These are phyloP conservation scores for Amauroascus verrucosus DNA, from an alignment of 2,329 filamentous ascomycete genomes.

Conservation along the genomic window DNA sequence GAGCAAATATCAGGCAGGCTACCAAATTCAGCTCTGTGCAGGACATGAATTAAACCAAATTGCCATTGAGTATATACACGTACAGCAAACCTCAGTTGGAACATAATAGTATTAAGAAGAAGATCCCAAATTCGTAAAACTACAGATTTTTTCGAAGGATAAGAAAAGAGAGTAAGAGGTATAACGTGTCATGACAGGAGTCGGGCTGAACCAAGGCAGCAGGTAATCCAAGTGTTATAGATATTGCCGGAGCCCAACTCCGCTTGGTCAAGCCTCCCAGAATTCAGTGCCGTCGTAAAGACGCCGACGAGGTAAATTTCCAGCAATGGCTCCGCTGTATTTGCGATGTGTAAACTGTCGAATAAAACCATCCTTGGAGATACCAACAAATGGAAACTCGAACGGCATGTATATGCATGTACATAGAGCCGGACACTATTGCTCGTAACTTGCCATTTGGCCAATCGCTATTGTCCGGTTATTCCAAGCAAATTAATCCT, in stretches of 20 bases:
- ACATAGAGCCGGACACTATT: too few relatives aligned
- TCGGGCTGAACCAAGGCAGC: too few relatives aligned
- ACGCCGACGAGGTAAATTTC: too few relatives aligned
- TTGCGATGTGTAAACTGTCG: neutral
- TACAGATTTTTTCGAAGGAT: neutral
- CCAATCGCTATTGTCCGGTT: neutral
- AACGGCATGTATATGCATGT: too few relatives aligned
- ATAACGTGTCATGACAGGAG: neutral
- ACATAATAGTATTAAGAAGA: neutral
- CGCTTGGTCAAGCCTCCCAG: too few relatives aligned
- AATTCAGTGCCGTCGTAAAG: too few relatives aligned
- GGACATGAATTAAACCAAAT: slow-evolving; percentile 3
- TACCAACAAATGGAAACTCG: neutral
- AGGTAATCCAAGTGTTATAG: too few relatives aligned
- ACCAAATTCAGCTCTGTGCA: neutral
- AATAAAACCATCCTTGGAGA: neutral
- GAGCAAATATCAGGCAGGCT: too few relatives aligned
- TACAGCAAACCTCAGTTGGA: slow-evolving; percentile 2
- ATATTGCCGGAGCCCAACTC: neutral
- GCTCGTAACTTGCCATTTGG: too few relatives aligned
- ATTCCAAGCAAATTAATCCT: neutral
- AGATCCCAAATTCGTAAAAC: neutral
- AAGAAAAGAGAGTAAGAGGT: neutral
- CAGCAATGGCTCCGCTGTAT: too few relatives aligned
- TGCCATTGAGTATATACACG: slow-evolving; percentile 9